Base-by-base conservation (phyloP, 2,329 filamentous ascomycete species). In the Pseudogymnoascus sp. region DNA sequence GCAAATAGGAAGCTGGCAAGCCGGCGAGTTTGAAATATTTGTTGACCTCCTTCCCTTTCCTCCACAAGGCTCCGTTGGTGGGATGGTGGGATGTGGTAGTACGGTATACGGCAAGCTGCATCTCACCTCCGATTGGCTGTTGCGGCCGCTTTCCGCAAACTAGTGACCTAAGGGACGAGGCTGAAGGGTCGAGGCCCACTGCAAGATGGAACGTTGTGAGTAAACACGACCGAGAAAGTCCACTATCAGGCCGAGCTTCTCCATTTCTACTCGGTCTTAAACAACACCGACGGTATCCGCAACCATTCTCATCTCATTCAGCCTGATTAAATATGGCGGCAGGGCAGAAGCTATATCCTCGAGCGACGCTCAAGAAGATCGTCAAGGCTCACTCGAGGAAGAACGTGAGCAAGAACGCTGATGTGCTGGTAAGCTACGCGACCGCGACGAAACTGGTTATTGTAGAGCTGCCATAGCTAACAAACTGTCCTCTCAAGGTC, bases 341-440 rank as follows among this genome's bases (percentile, higher is more conserved):
- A 11, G 80, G 85, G 21, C 87, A 88, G 72, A 93, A 91, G 69
- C 80, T 90, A 13, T 96, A 96, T 71, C 92, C 92, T 10, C 87
- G 92, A 66, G 87, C 85, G 17, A 95, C 90, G 0, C 81, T 96
- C 70, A 95, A 92, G 76, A 93, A 92, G 75, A 93, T 96, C 65
- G 82, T 96, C 71, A 96, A 96, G 77, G 91, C 91, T 17, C 91
- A 96, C 75, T 89, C 91, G 7, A 88, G 90, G 67, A 86, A 88
- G 72, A 88, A 83, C 67, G 76, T 96, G 67, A 91, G 88, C 79
- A 95, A 91, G 76, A 93, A 95, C 75, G 89, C 87, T 31, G 93
- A 96, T 76, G 86, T 96, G 64, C 80, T 93, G 77, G 91, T 96
- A 77, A 65, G 83, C 70, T 53, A 60, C n/a, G 33, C 65, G 50